Evolutionary conservation across 257 asterid genomes (phyloP), one percentile per base, ranked within the genome.

Genomic region (Striga asiatica): DNA sequence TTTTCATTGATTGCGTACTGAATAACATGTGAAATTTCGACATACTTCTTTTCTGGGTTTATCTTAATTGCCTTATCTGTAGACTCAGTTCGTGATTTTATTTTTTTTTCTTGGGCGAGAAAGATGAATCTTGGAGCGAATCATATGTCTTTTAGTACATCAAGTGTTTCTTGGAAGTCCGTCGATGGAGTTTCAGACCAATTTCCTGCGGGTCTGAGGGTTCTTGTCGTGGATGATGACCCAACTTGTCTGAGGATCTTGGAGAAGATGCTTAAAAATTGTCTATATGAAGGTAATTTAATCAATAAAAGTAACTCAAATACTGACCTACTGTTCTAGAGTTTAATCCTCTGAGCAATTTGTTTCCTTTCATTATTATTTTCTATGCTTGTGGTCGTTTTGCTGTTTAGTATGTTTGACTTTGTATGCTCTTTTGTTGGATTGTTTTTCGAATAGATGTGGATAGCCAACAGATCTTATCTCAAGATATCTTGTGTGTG

Each of bases 181-280:
- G 73, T 70, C 23, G 89, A 76, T 49, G 95, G 29, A 10, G 87
- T 76, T 60, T 17, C 84, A 31, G 77, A 75, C 74, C 76, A 78
- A 72, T 89, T 89, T 64, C 97, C 97, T 64, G 94, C 67, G 20
- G 97, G 97, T 50, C 75, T 89, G 25, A 81, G 95, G 57, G 97
- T 89, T 7, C 94, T 89, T 20, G 85, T 89, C 13, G 97, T 85
- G 41, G 97, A 89, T 66, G 96, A 89, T 69, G 96, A 89, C 75
- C 86, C 84, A 12, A 83, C 91, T 58, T 85, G 97, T 39, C 80
- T 89, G 55, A 71, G 37, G 85, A 89, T 86, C 84, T 73, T 89
- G 76, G 96, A 83, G 67, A 75, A 74, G 78, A 89, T 89, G 96
- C 91, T 85, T n/a, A 66, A 56, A 61, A 74, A 62, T 49, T 89